Evolutionary conservation across 257 asterid species (phyloP).

Genomic region (Petrea volubilis): DNA sequence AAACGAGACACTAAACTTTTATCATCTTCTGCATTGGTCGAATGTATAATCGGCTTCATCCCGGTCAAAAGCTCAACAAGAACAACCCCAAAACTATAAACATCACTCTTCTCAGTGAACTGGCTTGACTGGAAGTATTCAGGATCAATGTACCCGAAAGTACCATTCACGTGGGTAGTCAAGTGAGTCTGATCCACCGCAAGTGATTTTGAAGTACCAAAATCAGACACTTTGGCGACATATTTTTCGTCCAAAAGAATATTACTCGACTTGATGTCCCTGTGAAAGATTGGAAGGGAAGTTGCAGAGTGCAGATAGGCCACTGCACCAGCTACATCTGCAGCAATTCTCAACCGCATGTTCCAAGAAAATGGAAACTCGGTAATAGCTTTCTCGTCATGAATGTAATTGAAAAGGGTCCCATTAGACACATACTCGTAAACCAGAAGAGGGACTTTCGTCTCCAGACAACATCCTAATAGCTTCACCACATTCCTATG

Average conservation of each 20-base stretch:
- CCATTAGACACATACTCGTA: conserved; percentile 21
- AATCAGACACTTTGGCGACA: conserved; percentile 24
- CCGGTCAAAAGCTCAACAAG: conserved; percentile 30
- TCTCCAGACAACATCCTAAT: conserved; percentile 28
- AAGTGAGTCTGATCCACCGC: conserved; percentile 28
- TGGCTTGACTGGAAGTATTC: too few species aligned
- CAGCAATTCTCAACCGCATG: conserved; percentile 20
- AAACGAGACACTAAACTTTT: conserved; percentile 22
- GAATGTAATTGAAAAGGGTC: conserved; percentile 18
- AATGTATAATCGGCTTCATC: conserved; percentile 14
- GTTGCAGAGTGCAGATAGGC: conserved; percentile 28
- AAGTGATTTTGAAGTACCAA: conserved; percentile 18
- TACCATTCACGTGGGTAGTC: conserved; percentile 27
- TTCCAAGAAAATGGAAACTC: conserved; percentile 27
- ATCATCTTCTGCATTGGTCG: not conserved
- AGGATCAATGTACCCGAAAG: conserved; percentile 28
- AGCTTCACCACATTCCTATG: conserved; percentile 29
- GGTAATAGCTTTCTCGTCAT: not conserved
- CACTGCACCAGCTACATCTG: conserved; percentile 21
- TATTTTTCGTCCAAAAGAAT: conserved; percentile 25
- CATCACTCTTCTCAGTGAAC: conserved; percentile 30
- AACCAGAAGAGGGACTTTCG: conserved; percentile 16
- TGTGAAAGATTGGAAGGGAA: conserved; percentile 29
- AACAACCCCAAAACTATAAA: conserved; percentile 30
- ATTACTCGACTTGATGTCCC: conserved; percentile 29